Base-by-base conservation (phyloP, 169 alveolate genomes). In the Fabrea salina region DNA sequence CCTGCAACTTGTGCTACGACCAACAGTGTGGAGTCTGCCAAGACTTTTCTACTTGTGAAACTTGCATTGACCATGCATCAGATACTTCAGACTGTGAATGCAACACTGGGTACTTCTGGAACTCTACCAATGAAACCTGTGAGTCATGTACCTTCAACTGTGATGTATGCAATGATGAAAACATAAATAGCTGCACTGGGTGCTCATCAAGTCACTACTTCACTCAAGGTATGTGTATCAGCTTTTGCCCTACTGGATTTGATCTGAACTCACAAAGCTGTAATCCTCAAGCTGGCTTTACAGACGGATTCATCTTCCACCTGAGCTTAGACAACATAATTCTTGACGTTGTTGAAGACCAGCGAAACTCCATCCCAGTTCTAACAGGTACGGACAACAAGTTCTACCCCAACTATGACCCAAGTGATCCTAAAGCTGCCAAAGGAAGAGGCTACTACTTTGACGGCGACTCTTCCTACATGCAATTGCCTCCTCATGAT, bases 1-100 rank as follows among this genome's bases (percentile, higher is more conserved):
- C 75, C n/a, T 64, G 75, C 54, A 64, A 37, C 1, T 41, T 64
- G n/a, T 64, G 75, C 5, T 37, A 64, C 41, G 75, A 64, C 30
- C 16, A 39, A 16, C 19, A 32, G 19, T 64, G 75, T 41, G 16
- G 19, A 4, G 32, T 5, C 4, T 64, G 75, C n/a, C 35, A 33
- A 1, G 75, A 64, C 4, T 64, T 51, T 51, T 27, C 3, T 51
- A 33, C 59, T n/a, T n/a, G n/a, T n/a, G n/a, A n/a, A n/a, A n/a
- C n/a, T n/a, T n/a, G n/a, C n/a, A n/a, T n/a, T n/a, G n/a, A n/a
- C n/a, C n/a, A n/a, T n/a, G n/a, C n/a, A n/a, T n/a, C n/a, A n/a
- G n/a, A n/a, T n/a, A n/a, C n/a, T n/a, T n/a, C 57, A 1, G 37
- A 19, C 5, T 64, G 75, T 33, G 16, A 25, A n/a, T 64, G 75